Evolutionary conservation across 2,329 filamentous ascomycete species (phyloP).

Genomic region (Fusarium sp.): DNA sequence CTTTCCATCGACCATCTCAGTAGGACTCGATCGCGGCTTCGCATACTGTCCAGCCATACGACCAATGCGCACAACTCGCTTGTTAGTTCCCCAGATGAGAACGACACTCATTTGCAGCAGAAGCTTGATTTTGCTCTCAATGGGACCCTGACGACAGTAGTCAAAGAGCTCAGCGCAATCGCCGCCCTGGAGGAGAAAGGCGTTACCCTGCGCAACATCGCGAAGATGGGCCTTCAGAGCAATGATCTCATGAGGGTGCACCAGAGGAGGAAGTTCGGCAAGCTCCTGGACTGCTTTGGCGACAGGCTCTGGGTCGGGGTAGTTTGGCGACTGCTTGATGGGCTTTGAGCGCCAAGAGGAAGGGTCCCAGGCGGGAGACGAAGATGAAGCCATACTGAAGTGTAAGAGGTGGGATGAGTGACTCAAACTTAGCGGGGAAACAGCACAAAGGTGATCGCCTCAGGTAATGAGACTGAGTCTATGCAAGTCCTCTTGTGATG

Average conservation of each 20-base stretch:
- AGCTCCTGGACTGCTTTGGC: conserved; percentile 72
- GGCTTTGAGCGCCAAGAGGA: conserved; percentile 81
- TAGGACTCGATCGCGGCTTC: conserved; percentile 91
- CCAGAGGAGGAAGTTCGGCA: conserved; percentile 76
- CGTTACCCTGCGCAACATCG: conserved; percentile 89
- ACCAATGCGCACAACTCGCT: conserved; percentile 91
- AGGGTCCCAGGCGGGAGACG: conserved; percentile 61
- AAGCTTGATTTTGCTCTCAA: conserved; percentile 97
- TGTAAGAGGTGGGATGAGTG: conserved; percentile 8
- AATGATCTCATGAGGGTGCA: conserved; percentile 82
- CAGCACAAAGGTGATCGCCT: background rate
- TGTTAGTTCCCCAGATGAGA: conserved; percentile 85
- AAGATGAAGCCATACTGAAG: conserved; percentile 48
- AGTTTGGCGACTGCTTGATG: conserved; percentile 80
- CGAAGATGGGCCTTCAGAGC: conserved; percentile 81
- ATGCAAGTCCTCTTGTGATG: background rate
- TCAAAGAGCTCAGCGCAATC: conserved; percentile 98
- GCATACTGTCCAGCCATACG: conserved; percentile 98
- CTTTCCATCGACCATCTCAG: conserved; percentile 81
- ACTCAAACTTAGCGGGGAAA: conserved; percentile 2
- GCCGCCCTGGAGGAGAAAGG: conserved; percentile 94
- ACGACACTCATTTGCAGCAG: conserved; percentile 97
- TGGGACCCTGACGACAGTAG: conserved; percentile 89
- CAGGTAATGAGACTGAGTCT: background rate
- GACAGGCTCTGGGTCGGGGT: conserved; percentile 71